Base-by-base conservation (phyloP, 202 grass and related monocot genomes). In the Zizania palustris region DNA sequence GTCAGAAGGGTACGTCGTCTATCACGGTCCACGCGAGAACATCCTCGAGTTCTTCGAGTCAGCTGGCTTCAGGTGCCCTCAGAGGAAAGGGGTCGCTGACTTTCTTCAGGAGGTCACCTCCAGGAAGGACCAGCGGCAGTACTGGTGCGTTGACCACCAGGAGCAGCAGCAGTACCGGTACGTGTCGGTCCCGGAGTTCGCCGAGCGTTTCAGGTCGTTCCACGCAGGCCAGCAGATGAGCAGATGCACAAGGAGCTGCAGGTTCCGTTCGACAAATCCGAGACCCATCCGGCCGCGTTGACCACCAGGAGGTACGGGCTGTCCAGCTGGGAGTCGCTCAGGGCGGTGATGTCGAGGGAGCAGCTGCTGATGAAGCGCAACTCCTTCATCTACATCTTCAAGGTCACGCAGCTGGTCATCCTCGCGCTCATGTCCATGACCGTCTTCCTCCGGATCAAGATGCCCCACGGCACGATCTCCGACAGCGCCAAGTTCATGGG, bases 91-190 rank as follows among this genome's bases (percentile, higher is more conserved):
- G 35, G 84, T 88, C 0, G 88, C 88, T 1, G 94, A 97, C 60
- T 97, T 97, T 13, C 91, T 97, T 56, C 94, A 97, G 36, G 94
- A 97, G 79, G 92, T 93, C 22, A 93, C 91, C 33, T 97, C 94
- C 18, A 93, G 60, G 81, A 97, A 90, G 76, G 94, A 97, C 71
- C 94, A 97, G 20, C 79, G 84, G 9, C 91, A 97, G 46, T 97
- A 97, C 12, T 97, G 94, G 94, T 69, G 13, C n/a, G 80, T 20
- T 10, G 82, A 82, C 36, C 67, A n/a, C n/a, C n/a, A n/a, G n/a
- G n/a, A n/a, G n/a, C n/a, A 78, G 6, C 60, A 85, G 9, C 74
- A 80, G 6, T 97, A 97, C 73, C 82, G 11, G 4, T 89, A 84
- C 44, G 77, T 97, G 34, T 70, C 93, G 0, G 83, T 93, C n/a